Evolutionary conservation across 1,284 basidiomycete species (phyloP).

Genomic region (Fomitopsis palustris): DNA sequence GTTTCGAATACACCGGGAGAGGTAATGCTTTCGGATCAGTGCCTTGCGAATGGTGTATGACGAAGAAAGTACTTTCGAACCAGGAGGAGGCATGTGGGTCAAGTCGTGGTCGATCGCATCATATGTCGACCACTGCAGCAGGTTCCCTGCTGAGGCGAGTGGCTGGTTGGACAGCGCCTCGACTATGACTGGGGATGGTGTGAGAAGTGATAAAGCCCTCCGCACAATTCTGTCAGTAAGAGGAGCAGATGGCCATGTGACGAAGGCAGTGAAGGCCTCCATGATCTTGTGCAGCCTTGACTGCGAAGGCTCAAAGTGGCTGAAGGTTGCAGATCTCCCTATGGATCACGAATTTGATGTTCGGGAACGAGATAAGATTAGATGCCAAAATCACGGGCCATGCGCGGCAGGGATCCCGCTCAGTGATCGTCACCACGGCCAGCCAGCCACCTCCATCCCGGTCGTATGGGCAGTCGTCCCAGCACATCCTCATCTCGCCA

Average conservation of each 20-base stretch:
- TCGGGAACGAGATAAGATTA: not conserved
- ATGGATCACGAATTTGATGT: not conserved
- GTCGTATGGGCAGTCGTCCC: constrained; percentile 1
- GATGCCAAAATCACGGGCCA: not conserved
- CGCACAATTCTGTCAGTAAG: constrained; percentile 71
- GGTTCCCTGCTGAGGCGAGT: constrained; percentile 14
- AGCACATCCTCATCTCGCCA: constrained; percentile 4
- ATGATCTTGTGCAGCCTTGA: constrained; percentile 5
- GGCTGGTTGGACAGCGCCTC: constrained; percentile 19
- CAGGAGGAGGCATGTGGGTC: constrained; percentile 38
- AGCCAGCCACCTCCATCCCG: not conserved
- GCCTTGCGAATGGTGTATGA: constrained; percentile 91
- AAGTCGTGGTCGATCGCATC: constrained; percentile 79
- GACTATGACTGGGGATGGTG: constrained; percentile 25
- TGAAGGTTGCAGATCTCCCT: not conserved
- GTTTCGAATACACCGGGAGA: constrained; percentile 74
- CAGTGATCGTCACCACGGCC: constrained; percentile 2
- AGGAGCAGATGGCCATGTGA: constrained; percentile 77
- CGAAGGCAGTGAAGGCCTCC: constrained; percentile 41
- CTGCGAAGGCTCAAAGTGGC: too few relatives aligned
- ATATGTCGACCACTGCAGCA: constrained; percentile 81
- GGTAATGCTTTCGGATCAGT: constrained; percentile 93
- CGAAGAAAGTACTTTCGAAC: constrained; percentile 60
- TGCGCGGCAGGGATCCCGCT: not conserved
- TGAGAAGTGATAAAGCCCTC: constrained; percentile 49